Base-by-base conservation (phyloP, 1,139 yeast species). In the Geotrichum citri-aurantii region DNA sequence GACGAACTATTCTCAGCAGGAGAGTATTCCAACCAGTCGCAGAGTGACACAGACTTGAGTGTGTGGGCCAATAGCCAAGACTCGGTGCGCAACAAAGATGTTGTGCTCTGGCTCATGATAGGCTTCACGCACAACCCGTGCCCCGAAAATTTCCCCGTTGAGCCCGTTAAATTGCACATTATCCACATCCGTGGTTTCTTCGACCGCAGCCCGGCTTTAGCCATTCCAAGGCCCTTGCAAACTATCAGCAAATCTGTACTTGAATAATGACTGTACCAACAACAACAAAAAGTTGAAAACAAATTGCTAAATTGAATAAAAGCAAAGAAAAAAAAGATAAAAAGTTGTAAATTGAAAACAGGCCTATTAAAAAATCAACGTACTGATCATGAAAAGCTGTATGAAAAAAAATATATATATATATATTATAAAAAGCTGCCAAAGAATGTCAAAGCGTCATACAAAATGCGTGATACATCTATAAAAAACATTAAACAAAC, bases 121-220 rank as follows among this genome's bases (percentile, higher is more conserved):
- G 95, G 92, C 31, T 81, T 89, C 77, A 88, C 96, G 29, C 96
- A 89, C 72, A 82, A 88, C 69, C 95, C 95, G 66, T 81, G 92
- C 68, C 86, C 86, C 40, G 96, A 89, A 76, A 96, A 89, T 74
- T 89, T 88, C 87, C 96, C 96, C 58, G 95, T 89, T 63, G 89
- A 89, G 96, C 95, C 96, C 48, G 87, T 85, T 61, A 96, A 89
- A 76, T 82, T 83, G 65, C 77, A 81, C 71, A 85, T 81, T 71
- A 84, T 88, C 66, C 80, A 83, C 62, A 79, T 89, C 63, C 79
- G 81, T 68, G 89, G 89, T 62, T 88, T 89, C 82, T 89, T 88
- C 73, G 84, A 84, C 66, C 83, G 77, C 71, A 88, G 88, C 73
- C 96, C 96, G 24, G 92, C 92, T 48, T 77, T 88, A 71, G 95